phyloP scores from a whole-genome alignment of 192 early-diverging fungal species.

The Powellomyces hirtus region DNA sequence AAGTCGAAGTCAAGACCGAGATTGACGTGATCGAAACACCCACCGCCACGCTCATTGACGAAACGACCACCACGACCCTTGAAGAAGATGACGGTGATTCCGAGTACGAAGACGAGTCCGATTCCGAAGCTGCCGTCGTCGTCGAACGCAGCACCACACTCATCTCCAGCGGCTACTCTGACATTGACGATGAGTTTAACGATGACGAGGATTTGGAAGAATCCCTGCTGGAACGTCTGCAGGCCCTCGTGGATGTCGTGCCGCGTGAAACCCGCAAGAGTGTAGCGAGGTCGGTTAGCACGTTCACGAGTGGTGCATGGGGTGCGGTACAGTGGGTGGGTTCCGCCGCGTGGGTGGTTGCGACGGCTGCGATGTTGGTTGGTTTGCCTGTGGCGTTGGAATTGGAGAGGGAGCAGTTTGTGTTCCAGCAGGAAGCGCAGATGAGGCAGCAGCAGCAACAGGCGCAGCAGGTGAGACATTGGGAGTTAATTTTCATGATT shows the following conservation, averaged over 20 bases:
- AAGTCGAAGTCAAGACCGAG: conserved; percentile 4
- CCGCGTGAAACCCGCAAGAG: conserved; percentile 69
- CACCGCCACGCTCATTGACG: not conserved
- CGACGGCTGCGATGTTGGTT: conserved; percentile 79
- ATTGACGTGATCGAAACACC: not conserved
- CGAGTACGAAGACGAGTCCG: conserved; percentile 34
- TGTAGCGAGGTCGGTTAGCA: not conserved
- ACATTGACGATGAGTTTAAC: conserved; percentile 42
- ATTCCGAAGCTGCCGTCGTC: conserved; percentile 31
- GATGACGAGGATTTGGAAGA: conserved; percentile 74
- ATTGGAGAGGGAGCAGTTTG: conserved; percentile 80
- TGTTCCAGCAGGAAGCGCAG: conserved; percentile 75
- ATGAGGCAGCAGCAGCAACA: conserved; percentile 36
- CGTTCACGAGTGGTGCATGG: conserved; percentile 42
- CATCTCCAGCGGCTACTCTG: not conserved
- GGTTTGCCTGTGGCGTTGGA: conserved; percentile 85
- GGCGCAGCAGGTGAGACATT: conserved; percentile 25
- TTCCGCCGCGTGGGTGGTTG: conserved; percentile 85
- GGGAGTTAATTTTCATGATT: not conserved
- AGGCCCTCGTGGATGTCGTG: conserved; percentile 85
- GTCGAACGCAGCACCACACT: conserved; percentile 30
- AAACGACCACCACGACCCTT: not conserved
- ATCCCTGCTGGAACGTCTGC: conserved; percentile 75
- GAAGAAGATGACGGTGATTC: conserved; percentile 42
- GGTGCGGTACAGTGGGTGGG: conserved; percentile 68